Percentiles rank a stretch among this genome's conserved stretches.
phyloP scores from a whole-genome alignment of 78 protist species.

The Dictyostelium purpureum region DNA sequence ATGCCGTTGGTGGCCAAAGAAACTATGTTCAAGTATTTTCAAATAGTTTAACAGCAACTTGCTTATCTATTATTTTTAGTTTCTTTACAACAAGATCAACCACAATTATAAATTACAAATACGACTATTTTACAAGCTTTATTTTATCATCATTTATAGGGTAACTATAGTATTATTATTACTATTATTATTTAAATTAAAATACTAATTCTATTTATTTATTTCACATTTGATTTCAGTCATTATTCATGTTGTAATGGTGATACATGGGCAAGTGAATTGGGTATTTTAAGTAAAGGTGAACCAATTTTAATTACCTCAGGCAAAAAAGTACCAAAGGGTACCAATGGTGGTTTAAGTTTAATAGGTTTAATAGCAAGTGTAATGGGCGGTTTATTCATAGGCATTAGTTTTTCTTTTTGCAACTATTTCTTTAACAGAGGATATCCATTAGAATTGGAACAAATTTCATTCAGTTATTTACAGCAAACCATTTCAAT shows the following conservation, averaged over 20 bases:
- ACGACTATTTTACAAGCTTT: slow-evolving; percentile 7
- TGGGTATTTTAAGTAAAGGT: slow-evolving; percentile 55
- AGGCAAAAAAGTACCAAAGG: slow-evolving; percentile 53
- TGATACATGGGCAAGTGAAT: slow-evolving; percentile 87
- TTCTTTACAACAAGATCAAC: background rate
- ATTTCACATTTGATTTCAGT: background rate
- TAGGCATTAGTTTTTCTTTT: slow-evolving; percentile 48
- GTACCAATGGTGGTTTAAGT: slow-evolving; percentile 82
- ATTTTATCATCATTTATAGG: slow-evolving; percentile 35
- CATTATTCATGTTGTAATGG: slow-evolving; percentile 81
- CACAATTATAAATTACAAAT: background rate
- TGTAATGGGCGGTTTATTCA: slow-evolving; percentile 66
- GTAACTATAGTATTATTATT: background rate
- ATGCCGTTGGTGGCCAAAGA: slow-evolving; percentile 69
- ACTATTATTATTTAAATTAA: background rate
- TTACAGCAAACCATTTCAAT: background rate
- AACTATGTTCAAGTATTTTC: slow-evolving; percentile 76
- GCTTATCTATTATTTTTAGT: background rate
- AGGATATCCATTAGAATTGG: background rate
- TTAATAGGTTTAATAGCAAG: slow-evolving; percentile 37
- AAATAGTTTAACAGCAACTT: slow-evolving; percentile 60
- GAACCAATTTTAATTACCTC: slow-evolving; percentile 72
- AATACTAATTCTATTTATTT: background rate
- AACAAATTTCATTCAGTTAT: background rate
- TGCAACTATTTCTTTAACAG: background rate